Conservation (phyloP, 2,329 filamentous ascomycete species). For the Aspergillus sojae region DNA sequence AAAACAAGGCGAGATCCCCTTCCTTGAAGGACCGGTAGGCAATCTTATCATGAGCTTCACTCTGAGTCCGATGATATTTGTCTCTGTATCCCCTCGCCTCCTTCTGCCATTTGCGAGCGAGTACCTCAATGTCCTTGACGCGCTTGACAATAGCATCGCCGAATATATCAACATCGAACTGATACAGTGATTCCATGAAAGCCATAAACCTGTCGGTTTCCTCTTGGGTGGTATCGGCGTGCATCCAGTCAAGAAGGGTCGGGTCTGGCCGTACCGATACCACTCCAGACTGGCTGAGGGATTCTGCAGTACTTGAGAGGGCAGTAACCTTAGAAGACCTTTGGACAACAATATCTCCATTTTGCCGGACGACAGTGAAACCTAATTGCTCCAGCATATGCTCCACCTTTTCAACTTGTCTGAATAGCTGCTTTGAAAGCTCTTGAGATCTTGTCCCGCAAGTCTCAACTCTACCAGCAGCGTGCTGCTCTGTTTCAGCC, state of each 20-base stretch:
- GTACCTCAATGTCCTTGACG: slow-evolving; percentile 89
- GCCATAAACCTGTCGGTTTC: slow-evolving; percentile 75
- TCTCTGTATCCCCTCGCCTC: slow-evolving; percentile 87
- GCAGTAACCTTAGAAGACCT: slow-evolving; percentile 62
- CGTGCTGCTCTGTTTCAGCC: slow-evolving; percentile 35
- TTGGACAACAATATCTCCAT: slow-evolving; percentile 73
- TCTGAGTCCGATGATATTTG: slow-evolving; percentile 76
- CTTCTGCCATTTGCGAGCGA: slow-evolving; percentile 89
- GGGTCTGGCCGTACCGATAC: slow-evolving; percentile 59
- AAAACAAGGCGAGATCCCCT: slow-evolving; percentile 88
- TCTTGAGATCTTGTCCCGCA: slow-evolving; percentile 77
- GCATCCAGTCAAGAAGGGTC: slow-evolving; percentile 80
- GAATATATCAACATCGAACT: slow-evolving; percentile 82
- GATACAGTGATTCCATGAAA: slow-evolving; percentile 72
- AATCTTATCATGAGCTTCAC: slow-evolving; percentile 92
- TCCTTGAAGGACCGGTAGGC: slow-evolving; percentile 95
- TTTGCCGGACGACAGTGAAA: slow-evolving; percentile 76
- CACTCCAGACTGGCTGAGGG: slow-evolving; percentile 36
- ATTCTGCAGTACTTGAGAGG: slow-evolving; percentile 38
- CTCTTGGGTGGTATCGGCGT: slow-evolving; percentile 63
- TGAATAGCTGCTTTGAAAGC: slow-evolving; percentile 78
- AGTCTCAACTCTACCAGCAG: slow-evolving; percentile 63
- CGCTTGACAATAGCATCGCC: slow-evolving; percentile 84
- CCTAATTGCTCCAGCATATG: slow-evolving; percentile 84
- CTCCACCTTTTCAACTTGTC: slow-evolving; percentile 80